Conservation (phyloP, 176 grass and related monocot genomes). For the Triticum urartu region DNA sequence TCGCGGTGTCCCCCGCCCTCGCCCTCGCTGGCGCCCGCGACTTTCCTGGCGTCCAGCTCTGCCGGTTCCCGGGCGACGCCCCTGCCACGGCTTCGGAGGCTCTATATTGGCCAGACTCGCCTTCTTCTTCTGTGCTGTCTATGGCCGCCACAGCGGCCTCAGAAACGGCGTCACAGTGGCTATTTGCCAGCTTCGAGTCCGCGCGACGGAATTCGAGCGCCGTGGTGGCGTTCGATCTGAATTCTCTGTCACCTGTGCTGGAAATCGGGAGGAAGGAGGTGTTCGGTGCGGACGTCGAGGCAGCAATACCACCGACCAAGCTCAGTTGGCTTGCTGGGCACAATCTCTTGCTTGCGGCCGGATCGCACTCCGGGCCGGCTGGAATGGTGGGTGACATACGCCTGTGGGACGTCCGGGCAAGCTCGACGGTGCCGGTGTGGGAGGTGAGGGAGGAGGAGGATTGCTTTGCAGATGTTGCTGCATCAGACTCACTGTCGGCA, state of each 20-base stretch:
- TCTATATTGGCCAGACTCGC: constrained; percentile 59
- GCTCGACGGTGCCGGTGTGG: constrained; percentile 39
- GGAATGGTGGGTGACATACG: constrained; percentile 66
- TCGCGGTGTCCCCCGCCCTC: constrained; percentile 47
- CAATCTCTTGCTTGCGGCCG: constrained; percentile 63
- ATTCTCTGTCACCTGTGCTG: constrained; percentile 47
- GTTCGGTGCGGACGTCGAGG: constrained; percentile 60
- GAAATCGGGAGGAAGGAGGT: constrained; percentile 76
- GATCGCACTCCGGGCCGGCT: constrained; percentile 63
- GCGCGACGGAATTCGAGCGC: constrained; percentile 68
- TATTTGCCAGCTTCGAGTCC: constrained; percentile 81
- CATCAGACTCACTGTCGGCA: constrained; percentile 46
- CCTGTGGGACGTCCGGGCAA: constrained; percentile 73
- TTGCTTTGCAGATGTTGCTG: constrained; percentile 65
- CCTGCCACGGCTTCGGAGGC: neutral
- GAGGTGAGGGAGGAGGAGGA: constrained; percentile 71
- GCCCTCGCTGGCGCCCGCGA: constrained; percentile 56
- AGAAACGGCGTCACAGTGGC: constrained; percentile 4
- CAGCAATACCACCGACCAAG: constrained; percentile 68
- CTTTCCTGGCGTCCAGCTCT: constrained; percentile 70
- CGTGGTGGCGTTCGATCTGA: constrained; percentile 68
- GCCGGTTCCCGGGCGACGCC: constrained; percentile 24
- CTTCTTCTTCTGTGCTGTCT: constrained; percentile 57
- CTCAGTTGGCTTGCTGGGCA: constrained; percentile 56
- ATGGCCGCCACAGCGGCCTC: constrained; percentile 23